Evolutionary conservation across 2,329 filamentous ascomycete species (phyloP).

Genomic region (Colletotrichum sp.): DNA sequence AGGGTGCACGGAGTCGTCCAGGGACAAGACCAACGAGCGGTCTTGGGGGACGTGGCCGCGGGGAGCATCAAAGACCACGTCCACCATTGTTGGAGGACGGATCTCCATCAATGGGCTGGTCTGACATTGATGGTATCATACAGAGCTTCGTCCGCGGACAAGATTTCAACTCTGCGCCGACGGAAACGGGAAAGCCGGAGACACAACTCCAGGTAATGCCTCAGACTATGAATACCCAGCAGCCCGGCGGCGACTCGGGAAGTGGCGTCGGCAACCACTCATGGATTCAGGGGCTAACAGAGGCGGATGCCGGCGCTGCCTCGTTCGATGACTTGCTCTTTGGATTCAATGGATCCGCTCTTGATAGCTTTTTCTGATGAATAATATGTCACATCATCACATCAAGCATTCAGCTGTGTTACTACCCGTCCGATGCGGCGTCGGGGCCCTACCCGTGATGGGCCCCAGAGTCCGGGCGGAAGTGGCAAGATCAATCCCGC

Average conservation of each 20-base stretch:
- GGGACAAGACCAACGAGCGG: not conserved
- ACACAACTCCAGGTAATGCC: not conserved
- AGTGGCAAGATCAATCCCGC: not conserved
- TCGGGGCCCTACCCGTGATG: not conserved
- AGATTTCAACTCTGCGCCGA: conserved; percentile 3
- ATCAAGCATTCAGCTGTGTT: not conserved
- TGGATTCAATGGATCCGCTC: conserved; percentile 34
- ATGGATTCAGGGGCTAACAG: not conserved
- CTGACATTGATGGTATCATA: conserved; percentile 42
- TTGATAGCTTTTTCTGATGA: conserved; percentile 27
- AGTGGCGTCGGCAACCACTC: not conserved
- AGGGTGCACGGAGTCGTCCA: not conserved
- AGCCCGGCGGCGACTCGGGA: not conserved
- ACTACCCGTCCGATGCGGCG: not conserved
- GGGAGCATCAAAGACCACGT: not conserved
- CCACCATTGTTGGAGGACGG: not conserved
- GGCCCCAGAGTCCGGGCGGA: not conserved
- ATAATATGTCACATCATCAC: not conserved
- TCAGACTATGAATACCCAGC: not conserved
- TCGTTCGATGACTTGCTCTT: conserved; percentile 34
- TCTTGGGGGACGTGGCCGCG: not conserved
- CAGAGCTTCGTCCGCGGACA: conserved; percentile 34
- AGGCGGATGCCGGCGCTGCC: conserved; percentile 8
- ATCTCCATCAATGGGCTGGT: conserved; percentile 26
- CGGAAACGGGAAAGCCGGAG: not conserved